phyloP scores from a whole-genome alignment of 495 filamentous ascomycete species.

The Amphirosellinia nigrospora region DNA sequence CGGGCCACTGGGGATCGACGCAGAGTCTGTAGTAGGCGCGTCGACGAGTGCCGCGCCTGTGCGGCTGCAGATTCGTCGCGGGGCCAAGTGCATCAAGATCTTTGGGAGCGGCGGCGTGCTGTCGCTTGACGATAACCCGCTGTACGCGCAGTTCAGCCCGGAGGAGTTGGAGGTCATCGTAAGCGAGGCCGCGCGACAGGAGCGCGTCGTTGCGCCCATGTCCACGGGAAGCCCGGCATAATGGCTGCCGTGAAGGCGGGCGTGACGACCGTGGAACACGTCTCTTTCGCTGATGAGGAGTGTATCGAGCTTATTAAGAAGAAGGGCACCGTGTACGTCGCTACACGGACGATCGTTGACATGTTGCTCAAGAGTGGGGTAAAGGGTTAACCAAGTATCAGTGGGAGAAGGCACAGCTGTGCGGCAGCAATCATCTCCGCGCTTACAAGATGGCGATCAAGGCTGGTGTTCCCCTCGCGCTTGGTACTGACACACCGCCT shows the following conservation, averaged over 20 bases:
- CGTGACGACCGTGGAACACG: slow-evolving; percentile 56
- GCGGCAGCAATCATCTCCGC: slow-evolving; percentile 39
- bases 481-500: slow-evolving; percentile 53
- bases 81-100: slow-evolving; percentile 60
- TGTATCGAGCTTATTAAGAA: slow-evolving; percentile 53
- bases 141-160: slow-evolving; percentile 55
- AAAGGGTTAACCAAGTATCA: slow-evolving; percentile 40
- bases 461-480: slow-evolving; percentile 45
- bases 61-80: slow-evolving; percentile 54
- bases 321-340: slow-evolving; percentile 50
- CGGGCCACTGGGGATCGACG: slow-evolving; percentile 37
- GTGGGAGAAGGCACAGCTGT: slow-evolving; percentile 51
- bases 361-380: slow-evolving; percentile 39
- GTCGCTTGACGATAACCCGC: slow-evolving; percentile 52
- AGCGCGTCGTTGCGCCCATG: slow-evolving; percentile 55
- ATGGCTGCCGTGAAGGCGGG: slow-evolving; percentile 54
- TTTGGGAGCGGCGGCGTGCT: slow-evolving; percentile 55
- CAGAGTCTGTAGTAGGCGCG: slow-evolving; percentile 48
- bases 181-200: slow-evolving; percentile 52
- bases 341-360: slow-evolving; percentile 52
- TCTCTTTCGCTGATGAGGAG: slow-evolving; percentile 53
- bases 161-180: slow-evolving; percentile 58
- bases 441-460: slow-evolving; percentile 54
- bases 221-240: slow-evolving; percentile 59
- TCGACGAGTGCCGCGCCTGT: slow-evolving; percentile 54